Base-by-base conservation (phyloP, 257 asterid species). In the Ilex asprella region DNA sequence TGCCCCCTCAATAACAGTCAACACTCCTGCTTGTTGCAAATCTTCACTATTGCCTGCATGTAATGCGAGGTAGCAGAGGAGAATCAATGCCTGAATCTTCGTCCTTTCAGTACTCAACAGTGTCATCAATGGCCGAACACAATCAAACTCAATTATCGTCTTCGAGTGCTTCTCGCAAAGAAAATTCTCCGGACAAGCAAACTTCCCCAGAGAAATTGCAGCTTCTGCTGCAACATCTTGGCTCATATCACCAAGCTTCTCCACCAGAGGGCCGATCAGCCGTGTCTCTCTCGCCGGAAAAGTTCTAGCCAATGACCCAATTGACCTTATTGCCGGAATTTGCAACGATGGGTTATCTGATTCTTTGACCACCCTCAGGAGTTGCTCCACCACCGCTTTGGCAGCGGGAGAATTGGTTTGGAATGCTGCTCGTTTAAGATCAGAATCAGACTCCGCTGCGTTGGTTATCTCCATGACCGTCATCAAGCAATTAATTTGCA, bases 351-450 rank as follows among this genome's bases (percentile, higher is more conserved):
- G 63, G 16, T 49, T 51, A 2, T 30, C 10, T 13, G 71, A 80
- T 64, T 82, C 79, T 12, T 75, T 78, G 56, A 82, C 68, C 59
- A 82, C 84, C 31, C 73, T 70, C 67, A 82, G 16, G 13, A 85
- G 93, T 74, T 85, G 93, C 62, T 85, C 84, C n/a, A 85, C 46
- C n/a, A 85, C 75, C 2, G 78, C 82, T 43, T 72, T 82, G 3
- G 83, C 84, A 4, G 84, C 83, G 0, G 83, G 70, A 0, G 86
- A 69, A 30, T 64, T 75, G 10, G 86, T 82, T 65, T 78, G 79
- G 29, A 85, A 82, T 12, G 82, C 83, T 0, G 67, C 49, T 12
- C 88, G 79, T 63, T 73, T 75, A 10, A 82, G 77, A 59, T 82
- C 86, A 7, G 67, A 7, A 47, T 79, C 62, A 2, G n/a, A 44